phyloP scores from a whole-genome alignment of 1,284 basidiomycete species.

The Trichosporon sp. region DNA sequence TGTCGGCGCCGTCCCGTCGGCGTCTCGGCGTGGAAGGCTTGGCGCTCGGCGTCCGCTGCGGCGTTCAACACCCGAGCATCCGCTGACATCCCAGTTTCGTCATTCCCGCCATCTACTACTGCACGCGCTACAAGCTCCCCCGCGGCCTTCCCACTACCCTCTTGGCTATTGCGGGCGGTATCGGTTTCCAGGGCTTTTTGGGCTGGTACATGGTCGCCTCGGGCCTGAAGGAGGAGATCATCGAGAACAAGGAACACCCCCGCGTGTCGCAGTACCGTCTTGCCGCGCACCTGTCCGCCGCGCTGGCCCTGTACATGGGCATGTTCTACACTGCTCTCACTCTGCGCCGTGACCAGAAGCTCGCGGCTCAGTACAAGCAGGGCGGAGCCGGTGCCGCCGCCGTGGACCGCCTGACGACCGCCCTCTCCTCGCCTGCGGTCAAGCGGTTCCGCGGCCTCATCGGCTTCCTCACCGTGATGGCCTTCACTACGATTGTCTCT shows the following conservation, averaged over 20 bases:
- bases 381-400: slow-evolving; percentile 50
- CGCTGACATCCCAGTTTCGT: slow-evolving; percentile 63
- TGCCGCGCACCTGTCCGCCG: slow-evolving; percentile 88
- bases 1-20: not conserved
- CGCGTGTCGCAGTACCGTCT: slow-evolving; percentile 96
- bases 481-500: slow-evolving; percentile 80
- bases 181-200: slow-evolving; percentile 83
- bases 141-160: slow-evolving; percentile 67
- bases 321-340: slow-evolving; percentile 85
- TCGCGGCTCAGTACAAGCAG: slow-evolving; percentile 63
- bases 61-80: not conserved
- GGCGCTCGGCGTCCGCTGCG: not conserved
- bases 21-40: not conserved
- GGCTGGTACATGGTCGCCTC: slow-evolving; percentile 99
- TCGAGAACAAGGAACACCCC: slow-evolving; percentile 79
- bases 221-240: slow-evolving; percentile 79
- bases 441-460: slow-evolving; percentile 66
- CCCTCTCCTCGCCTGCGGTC: slow-evolving; percentile 65
- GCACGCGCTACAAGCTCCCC: slow-evolving; percentile 68
- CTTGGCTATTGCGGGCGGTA: slow-evolving; percentile 71
- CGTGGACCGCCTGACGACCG: slow-evolving; percentile 42
- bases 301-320: slow-evolving; percentile 84
- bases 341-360: slow-evolving; percentile 71
- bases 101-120: slow-evolving; percentile 77
- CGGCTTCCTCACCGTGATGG: slow-evolving; percentile 69